Percentiles rank a stretch among this genome's conserved stretches.
These are phyloP conservation scores for Ceratocystiopsis sp. DNA, from an alignment of 2,329 filamentous ascomycete species.

Conservation along the genomic window DNA sequence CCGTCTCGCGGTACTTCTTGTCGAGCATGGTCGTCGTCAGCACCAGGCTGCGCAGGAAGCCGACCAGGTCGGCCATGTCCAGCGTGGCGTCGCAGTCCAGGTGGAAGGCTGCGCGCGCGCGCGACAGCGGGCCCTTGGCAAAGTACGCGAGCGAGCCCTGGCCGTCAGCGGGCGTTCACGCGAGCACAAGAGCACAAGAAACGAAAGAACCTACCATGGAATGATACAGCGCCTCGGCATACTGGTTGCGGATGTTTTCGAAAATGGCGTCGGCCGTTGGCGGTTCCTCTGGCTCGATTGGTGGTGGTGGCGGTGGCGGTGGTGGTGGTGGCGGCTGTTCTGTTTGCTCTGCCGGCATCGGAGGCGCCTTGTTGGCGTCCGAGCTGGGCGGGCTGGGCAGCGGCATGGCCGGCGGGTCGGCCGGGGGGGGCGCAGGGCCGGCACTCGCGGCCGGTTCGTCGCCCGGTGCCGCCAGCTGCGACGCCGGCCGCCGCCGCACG, in stretches of 20 bases:
- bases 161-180: too few species aligned
- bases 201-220: slow-evolving; percentile 32
- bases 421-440: too few species aligned
- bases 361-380: too few species aligned
- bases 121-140: slow-evolving; percentile 63
- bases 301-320: background rate
- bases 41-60: slow-evolving; percentile 53
- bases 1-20: slow-evolving; percentile 60
- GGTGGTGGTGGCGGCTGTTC: too few species aligned
- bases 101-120: slow-evolving; percentile 54
- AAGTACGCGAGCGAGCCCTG: slow-evolving; percentile 69
- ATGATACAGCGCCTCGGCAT: slow-evolving; percentile 44
- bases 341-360: slow-evolving; percentile 1
- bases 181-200: background rate
- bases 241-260: slow-evolving; percentile 38
- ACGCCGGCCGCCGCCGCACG: slow-evolving; percentile 33
- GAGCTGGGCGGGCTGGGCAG: too few species aligned
- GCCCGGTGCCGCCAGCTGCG: slow-evolving; percentile 27
- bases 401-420: too few species aligned
- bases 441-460: slow-evolving; percentile 16
- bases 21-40: slow-evolving; percentile 51
- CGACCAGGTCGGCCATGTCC: slow-evolving; percentile 44
- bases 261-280: slow-evolving; percentile 35
- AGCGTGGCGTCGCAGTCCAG: slow-evolving; percentile 42
- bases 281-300: background rate